A percentile compares a stretch with the other conserved stretches of the same genome.
Conservation (phyloP, 1,284 basidiomycete species). For the Tylopilus sp. region DNA sequence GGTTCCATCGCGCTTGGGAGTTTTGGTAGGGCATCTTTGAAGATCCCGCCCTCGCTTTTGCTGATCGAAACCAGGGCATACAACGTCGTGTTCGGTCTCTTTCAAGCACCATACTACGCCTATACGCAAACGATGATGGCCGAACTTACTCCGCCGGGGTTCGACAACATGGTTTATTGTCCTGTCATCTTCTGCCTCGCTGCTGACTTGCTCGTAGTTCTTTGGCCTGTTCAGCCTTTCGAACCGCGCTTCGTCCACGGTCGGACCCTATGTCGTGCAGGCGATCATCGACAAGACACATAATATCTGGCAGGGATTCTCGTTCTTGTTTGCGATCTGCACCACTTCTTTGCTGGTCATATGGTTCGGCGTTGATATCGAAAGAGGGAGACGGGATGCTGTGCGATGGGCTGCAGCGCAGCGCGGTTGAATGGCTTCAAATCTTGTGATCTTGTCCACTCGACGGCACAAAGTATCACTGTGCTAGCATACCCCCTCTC, state of each 20-base stretch:
- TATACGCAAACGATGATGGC: constrained; percentile 87
- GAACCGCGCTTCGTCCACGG: constrained; percentile 77
- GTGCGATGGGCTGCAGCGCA: constrained; percentile 52
- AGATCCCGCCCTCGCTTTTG: neutral
- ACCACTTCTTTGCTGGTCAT: constrained; percentile 49
- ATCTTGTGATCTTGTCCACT: too few relatives aligned
- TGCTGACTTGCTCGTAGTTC: constrained; percentile 43
- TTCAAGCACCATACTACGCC: constrained; percentile 86
- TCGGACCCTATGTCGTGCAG: constrained; percentile 77
- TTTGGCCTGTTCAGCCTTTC: constrained; percentile 81
- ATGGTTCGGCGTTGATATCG: constrained; percentile 20
- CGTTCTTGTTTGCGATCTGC: constrained; percentile 77
- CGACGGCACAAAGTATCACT: too few relatives aligned
- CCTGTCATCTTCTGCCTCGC: neutral
- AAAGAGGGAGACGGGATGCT: constrained; percentile 46
- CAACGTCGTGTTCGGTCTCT: constrained; percentile 35
- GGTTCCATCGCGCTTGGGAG: constrained; percentile 82
- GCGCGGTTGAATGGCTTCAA: constrained; percentile 13
- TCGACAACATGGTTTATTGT: constrained; percentile 67
- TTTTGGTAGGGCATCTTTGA: constrained; percentile 53
- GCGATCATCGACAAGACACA: constrained; percentile 71
- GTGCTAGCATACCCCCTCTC: too few relatives aligned
- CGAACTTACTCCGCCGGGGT: constrained; percentile 77
- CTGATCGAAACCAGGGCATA: constrained; percentile 24
- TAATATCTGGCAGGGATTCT: constrained; percentile 76